Percentiles rank a stretch among this genome's conserved stretches.
Conservation (phyloP, 768 basidiomycete genomes). For the Suillus sp. region DNA sequence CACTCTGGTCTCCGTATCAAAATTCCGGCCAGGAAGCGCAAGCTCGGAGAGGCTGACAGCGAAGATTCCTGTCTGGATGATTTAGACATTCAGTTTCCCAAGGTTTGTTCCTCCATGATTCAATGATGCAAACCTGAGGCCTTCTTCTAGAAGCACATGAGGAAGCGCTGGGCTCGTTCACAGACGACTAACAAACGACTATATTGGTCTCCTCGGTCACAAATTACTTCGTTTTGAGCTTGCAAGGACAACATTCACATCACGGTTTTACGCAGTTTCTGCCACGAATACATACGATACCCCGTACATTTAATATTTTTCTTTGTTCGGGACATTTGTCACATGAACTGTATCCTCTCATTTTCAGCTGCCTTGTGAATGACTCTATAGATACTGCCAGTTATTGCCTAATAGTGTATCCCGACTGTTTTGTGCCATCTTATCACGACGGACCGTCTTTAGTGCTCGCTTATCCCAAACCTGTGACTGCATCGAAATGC, state of each 20-base stretch:
- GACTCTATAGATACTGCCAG: neutral
- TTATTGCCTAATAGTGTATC: neutral
- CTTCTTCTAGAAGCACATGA: slow-evolving; percentile 21
- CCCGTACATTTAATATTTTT: neutral
- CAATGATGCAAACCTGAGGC: neutral
- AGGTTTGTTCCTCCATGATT: slow-evolving; percentile 17
- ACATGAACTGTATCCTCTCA: neutral
- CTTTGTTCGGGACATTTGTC: neutral
- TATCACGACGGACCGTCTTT: neutral
- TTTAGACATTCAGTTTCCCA: slow-evolving; percentile 17
- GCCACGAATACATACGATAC: neutral
- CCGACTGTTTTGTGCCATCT: neutral
- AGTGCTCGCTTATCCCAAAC: neutral
- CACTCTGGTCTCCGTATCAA: slow-evolving; percentile 29
- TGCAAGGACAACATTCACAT: neutral
- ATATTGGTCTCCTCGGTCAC: neutral
- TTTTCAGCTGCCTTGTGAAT: neutral
- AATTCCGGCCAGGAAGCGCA: slow-evolving; percentile 29
- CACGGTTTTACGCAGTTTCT: neutral
- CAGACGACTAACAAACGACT: neutral
- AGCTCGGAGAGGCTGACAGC: slow-evolving; percentile 22
- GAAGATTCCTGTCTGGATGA: slow-evolving; percentile 3
- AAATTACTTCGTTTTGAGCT: neutral
- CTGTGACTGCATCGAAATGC: neutral
- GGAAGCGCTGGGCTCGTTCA: slow-evolving; percentile 19